A percentile compares a stretch with the other conserved stretches of the same genome.
Evolutionary conservation across 352 stramenopile genomes (phyloP).

Genomic region (Pythium guiyangense): DNA sequence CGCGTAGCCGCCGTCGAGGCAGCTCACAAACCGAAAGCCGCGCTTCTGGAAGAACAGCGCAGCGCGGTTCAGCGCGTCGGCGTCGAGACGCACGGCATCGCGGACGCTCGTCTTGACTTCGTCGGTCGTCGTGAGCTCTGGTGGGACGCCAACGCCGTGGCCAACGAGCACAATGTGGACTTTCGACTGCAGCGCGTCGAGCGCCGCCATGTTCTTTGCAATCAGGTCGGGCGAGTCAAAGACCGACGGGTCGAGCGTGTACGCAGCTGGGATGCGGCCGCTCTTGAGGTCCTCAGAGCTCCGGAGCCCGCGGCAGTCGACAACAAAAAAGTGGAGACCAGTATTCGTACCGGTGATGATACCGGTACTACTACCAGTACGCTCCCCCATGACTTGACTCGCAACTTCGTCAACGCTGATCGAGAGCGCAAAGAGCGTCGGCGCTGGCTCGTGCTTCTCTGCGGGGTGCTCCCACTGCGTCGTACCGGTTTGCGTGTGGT

Average conservation of each 20-base stretch:
- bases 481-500: slow-evolving; percentile 61
- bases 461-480: slow-evolving; percentile 80
- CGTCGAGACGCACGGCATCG: slow-evolving; percentile 65
- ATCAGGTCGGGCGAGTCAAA: slow-evolving; percentile 83
- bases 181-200: slow-evolving; percentile 67
- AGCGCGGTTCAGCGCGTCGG: slow-evolving; percentile 66
- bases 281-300: slow-evolving; percentile 80
- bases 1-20: slow-evolving; percentile 68
- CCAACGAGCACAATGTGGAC: slow-evolving; percentile 77
- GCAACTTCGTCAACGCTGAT: slow-evolving; percentile 69
- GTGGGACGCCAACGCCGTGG: slow-evolving; percentile 63
- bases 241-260: slow-evolving; percentile 68
- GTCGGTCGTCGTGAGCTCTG: slow-evolving; percentile 52
- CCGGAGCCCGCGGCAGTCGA: slow-evolving; percentile 66
- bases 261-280: slow-evolving; percentile 68
- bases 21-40: slow-evolving; percentile 78
- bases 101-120: slow-evolving; percentile 71
- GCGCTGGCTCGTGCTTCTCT: slow-evolving; percentile 50
- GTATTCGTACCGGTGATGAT: no score
- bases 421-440: slow-evolving; percentile 58
- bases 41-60: slow-evolving; percentile 82
- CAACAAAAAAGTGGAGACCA: slow-evolving; percentile 63
- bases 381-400: slow-evolving; percentile 59
- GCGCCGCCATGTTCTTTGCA: slow-evolving; percentile 55
- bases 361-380: slow-evolving; percentile 14